Conservation (phyloP, 2,329 filamentous ascomycete species). For the Escovopsis sp. region DNA sequence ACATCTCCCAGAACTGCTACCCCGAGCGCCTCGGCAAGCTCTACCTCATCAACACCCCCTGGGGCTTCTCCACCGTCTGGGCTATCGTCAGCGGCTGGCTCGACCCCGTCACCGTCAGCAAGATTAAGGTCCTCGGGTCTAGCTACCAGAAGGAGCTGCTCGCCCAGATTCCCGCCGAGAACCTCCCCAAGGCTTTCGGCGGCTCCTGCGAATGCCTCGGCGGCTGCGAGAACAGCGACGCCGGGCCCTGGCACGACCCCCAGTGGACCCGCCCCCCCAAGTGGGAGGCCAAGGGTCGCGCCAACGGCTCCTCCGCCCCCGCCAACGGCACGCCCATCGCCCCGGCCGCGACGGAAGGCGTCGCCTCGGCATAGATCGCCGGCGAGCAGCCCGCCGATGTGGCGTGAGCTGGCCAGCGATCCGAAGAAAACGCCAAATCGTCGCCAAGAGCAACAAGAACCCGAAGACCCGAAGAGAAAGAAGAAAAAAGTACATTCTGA, state of each 20-base stretch:
- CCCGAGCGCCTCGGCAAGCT: conserved; percentile 90
- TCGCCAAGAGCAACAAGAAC: no score
- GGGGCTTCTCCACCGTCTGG: conserved; percentile 85
- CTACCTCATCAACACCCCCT: conserved; percentile 95
- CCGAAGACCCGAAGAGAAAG: no score
- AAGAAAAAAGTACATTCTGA: no score
- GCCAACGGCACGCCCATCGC: conserved; percentile 19
- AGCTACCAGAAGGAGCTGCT: conserved; percentile 75
- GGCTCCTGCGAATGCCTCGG: conserved; percentile 68
- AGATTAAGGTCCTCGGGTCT: conserved; percentile 80
- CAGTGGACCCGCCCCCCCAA: conserved; percentile 51
- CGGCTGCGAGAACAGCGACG: conserved; percentile 75
- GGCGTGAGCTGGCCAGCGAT: no score
- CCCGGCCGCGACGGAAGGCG: conserved; percentile 20
- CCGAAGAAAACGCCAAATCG: no score
- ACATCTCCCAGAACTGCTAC: conserved; percentile 97
- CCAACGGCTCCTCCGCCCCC: conserved; percentile 25
- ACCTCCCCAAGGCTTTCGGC: conserved; percentile 75
- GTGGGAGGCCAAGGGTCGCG: conserved; percentile 36
- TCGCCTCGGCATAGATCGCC: conserved; percentile 17
- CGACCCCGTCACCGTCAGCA: conserved; percentile 88
- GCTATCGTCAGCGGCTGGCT: conserved; percentile 81
- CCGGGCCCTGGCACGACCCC: conserved; percentile 72
- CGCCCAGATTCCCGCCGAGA: conserved; percentile 73
- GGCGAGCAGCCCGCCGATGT: not conserved